Conservation (phyloP, 2,329 filamentous ascomycete genomes). For the Metarhizium rileyi region DNA sequence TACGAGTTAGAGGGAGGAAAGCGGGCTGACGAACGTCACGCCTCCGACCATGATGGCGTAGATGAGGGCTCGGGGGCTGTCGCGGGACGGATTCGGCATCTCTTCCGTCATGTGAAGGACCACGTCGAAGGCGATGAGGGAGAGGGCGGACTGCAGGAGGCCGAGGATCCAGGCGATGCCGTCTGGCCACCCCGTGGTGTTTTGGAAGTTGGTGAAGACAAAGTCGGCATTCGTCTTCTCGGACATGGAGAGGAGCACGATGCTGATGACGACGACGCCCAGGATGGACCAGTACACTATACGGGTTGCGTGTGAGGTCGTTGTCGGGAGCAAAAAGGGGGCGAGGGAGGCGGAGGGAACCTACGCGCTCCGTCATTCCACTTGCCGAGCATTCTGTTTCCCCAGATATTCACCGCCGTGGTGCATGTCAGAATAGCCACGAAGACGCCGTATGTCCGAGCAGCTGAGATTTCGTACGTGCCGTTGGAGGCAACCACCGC, state of each 20-base stretch:
- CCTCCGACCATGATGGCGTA: slow-evolving; percentile 23
- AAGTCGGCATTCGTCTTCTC: slow-evolving; percentile 30
- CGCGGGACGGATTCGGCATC: slow-evolving; percentile 30
- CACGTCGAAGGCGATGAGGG: slow-evolving; percentile 33
- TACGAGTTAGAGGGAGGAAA: not conserved
- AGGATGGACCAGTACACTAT: slow-evolving; percentile 32
- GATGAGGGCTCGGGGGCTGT: slow-evolving; percentile 32
- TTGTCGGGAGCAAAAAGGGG: not conserved
- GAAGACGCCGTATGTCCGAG: slow-evolving; percentile 33
- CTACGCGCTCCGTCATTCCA: slow-evolving; percentile 33
- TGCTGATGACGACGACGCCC: slow-evolving; percentile 32
- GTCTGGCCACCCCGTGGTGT: slow-evolving; percentile 35
- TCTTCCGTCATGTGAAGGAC: slow-evolving; percentile 37
- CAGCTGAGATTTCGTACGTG: slow-evolving; percentile 24
- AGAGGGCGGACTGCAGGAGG: slow-evolving; percentile 28
- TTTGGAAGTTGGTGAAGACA: slow-evolving; percentile 35
- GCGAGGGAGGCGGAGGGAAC: not conserved
- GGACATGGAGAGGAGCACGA: slow-evolving; percentile 29
- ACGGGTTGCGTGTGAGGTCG: not conserved
- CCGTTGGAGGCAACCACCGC: slow-evolving; percentile 29
- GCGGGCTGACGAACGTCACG: not conserved
- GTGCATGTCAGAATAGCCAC: slow-evolving; percentile 26
- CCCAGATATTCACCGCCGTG: slow-evolving; percentile 29
- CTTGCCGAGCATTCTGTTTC: slow-evolving; percentile 28
- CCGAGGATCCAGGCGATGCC: slow-evolving; percentile 38